phyloP scores from a whole-genome alignment of 2,329 filamentous ascomycete genomes.

The Sporothrix mexicana region DNA sequence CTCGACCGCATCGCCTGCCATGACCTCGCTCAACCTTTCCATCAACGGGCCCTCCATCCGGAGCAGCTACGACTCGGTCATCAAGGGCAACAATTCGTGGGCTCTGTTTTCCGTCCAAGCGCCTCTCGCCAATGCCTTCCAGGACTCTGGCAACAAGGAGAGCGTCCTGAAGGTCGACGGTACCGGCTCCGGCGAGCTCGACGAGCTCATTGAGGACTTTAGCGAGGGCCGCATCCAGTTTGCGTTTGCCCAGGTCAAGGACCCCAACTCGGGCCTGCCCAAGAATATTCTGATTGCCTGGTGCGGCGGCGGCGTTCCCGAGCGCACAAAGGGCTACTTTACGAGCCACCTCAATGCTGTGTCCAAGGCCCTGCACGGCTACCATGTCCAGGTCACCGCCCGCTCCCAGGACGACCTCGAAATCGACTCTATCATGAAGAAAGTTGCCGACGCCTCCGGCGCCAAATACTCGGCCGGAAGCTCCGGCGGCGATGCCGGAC shows the following conservation, averaged over 20 bases:
- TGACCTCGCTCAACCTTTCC: conserved; percentile 82
- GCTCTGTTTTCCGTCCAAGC: conserved; percentile 92
- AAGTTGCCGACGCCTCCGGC: conserved; percentile 92
- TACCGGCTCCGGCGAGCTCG: conserved; percentile 85
- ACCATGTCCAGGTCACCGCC: conserved; percentile 96
- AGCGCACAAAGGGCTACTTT: conserved; percentile 97
- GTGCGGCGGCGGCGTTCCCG: conserved; percentile 97
- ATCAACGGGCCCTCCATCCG: conserved; percentile 83
- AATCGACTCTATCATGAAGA: conserved; percentile 86
- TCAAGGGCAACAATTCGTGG: conserved; percentile 68
- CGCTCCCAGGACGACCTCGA: conserved; percentile 88
- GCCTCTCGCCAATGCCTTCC: conserved; percentile 90
- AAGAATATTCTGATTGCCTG: conserved; percentile 95
- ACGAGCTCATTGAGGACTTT: conserved; percentile 92
- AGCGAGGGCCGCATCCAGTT: conserved; percentile 97
- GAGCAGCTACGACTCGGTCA: conserved; percentile 71
- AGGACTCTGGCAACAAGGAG: conserved; percentile 84
- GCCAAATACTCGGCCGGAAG: conserved; percentile 82
- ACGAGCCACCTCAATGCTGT: conserved; percentile 91
- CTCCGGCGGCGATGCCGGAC: conserved; percentile 51
- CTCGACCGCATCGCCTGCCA: conserved; percentile 44
- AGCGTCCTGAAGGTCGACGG: conserved; percentile 93
- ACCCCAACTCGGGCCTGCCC: conserved; percentile 85
- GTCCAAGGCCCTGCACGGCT: conserved; percentile 91
- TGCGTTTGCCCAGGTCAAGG: conserved; percentile 94